Evolutionary conservation across 2,329 filamentous ascomycete genomes (phyloP).

Genomic region (Pezicula radicicola): DNA sequence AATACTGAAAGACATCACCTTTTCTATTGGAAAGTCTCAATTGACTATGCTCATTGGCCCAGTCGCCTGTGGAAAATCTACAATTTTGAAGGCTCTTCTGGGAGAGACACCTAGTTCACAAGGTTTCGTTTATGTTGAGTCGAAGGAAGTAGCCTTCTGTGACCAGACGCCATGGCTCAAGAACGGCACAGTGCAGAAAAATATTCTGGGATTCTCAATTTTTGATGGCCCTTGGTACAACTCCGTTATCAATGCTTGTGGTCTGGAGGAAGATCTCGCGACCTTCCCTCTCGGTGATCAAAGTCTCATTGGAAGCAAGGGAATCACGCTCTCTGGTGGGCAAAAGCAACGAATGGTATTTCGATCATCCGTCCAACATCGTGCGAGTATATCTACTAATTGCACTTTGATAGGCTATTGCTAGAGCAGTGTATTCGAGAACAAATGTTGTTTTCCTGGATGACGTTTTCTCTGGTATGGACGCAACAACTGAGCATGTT

Average conservation of each 20-base stretch:
- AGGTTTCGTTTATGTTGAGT: conserved; percentile 10
- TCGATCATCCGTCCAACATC: background rate
- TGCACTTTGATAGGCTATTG: background rate
- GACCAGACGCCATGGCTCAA: conserved; percentile 41
- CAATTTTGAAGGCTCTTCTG: conserved; percentile 23
- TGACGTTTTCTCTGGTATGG: background rate
- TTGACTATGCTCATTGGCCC: conserved; percentile 27
- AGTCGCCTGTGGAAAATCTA: conserved; percentile 28
- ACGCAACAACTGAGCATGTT: conserved; percentile 1
- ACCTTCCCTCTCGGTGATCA: conserved; percentile 23
- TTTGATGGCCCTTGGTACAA: conserved; percentile 25
- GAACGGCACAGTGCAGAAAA: conserved; percentile 36
- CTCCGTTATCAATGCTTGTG: conserved; percentile 20
- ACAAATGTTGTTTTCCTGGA: conserved; percentile 1
- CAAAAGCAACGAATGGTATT: conserved; percentile 21
- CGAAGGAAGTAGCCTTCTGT: conserved; percentile 34
- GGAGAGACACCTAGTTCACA: conserved; percentile 13
- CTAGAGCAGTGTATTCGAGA: background rate
- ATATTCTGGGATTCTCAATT: conserved; percentile 31
- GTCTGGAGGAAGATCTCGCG: conserved; percentile 17
- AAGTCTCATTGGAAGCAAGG: conserved; percentile 25
- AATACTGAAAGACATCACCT: background rate
- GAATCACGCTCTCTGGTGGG: conserved; percentile 27
- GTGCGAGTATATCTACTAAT: background rate
- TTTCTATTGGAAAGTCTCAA: background rate